phyloP scores from a whole-genome alignment of 2,329 filamentous ascomycete species.

The Pseudocercospora musae region DNA sequence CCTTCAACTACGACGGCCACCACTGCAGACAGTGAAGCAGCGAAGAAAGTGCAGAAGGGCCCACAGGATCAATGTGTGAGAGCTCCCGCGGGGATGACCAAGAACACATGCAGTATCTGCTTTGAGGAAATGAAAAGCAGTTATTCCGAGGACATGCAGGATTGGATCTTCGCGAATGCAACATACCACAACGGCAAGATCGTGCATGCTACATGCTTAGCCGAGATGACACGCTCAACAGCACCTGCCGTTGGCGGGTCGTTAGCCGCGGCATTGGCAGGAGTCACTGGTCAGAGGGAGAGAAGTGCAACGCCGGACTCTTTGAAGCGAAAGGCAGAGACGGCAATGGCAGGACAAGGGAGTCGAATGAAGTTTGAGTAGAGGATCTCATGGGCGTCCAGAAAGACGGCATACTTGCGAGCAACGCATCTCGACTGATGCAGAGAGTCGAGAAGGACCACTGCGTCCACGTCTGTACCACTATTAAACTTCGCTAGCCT shows the following conservation, averaged over 20 bases:
- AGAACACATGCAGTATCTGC: constrained; percentile 87
- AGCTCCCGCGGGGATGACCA: constrained; percentile 71
- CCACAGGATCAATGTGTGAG: constrained; percentile 70
- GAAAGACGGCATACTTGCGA: not conserved
- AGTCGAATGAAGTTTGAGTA: constrained; percentile 25
- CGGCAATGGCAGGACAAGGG: constrained; percentile 22
- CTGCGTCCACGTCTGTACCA: not conserved
- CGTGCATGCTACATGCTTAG: constrained; percentile 86
- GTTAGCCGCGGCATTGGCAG: constrained; percentile 23
- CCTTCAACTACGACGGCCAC: constrained; percentile 53
- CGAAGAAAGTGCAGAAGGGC: constrained; percentile 49
- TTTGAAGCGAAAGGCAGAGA: constrained; percentile 36
- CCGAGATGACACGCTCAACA: constrained; percentile 67
- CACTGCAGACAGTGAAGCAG: constrained; percentile 39
- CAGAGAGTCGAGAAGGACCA: not conserved
- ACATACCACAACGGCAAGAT: constrained; percentile 72
- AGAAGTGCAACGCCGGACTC: constrained; percentile 37
- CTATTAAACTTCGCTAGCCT: not conserved
- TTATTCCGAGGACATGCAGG: constrained; percentile 88
- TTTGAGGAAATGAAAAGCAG: constrained; percentile 91
- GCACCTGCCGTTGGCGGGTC: constrained; percentile 7
- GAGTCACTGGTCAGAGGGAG: constrained; percentile 25
- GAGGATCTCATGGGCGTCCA: not conserved
- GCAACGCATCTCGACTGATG: not conserved
- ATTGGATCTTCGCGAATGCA: constrained; percentile 96